phyloP scores from a whole-genome alignment of 345 rosid species.

The Eucalyptus cloeziana region DNA sequence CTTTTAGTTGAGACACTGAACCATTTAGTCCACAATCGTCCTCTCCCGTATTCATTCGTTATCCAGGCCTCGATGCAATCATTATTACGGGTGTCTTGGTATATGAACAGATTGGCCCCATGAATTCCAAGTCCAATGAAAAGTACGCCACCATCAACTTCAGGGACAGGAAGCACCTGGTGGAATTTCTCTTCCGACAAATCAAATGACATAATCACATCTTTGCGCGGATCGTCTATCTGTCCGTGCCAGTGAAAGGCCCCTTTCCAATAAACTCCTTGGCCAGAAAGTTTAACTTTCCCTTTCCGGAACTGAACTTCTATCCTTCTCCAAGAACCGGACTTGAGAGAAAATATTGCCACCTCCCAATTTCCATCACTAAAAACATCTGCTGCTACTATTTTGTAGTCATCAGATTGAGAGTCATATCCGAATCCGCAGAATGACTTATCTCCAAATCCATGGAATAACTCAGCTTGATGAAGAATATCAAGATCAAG shows the following conservation, averaged over 20 bases:
- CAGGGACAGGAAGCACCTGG: not conserved
- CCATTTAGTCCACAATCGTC: not conserved
- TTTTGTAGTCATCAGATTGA: not conserved
- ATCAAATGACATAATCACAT: no score
- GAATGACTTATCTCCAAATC: no score
- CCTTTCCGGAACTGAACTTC: rapidly evolving
- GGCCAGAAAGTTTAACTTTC: no score
- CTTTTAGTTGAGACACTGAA: not conserved
- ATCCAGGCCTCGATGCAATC: no score
- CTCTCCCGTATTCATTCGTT: not conserved
- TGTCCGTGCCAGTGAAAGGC: not conserved
- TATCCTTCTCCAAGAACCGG: not conserved
- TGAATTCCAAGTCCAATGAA: not conserved
- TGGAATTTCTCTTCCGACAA: no score
- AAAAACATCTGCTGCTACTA: not conserved
- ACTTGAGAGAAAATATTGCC: not conserved
- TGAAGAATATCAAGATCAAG: no score
- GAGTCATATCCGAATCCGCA: not conserved
- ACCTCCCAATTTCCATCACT: not conserved
- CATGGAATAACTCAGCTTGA: no score
- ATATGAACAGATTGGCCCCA: not conserved
- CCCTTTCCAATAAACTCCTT: not conserved
- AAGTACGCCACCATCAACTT: no score
- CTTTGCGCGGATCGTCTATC: no score
- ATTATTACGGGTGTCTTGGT: not conserved